Conservation (phyloP, 2,329 filamentous ascomycete species). For the Aureobasidium namibiae region DNA sequence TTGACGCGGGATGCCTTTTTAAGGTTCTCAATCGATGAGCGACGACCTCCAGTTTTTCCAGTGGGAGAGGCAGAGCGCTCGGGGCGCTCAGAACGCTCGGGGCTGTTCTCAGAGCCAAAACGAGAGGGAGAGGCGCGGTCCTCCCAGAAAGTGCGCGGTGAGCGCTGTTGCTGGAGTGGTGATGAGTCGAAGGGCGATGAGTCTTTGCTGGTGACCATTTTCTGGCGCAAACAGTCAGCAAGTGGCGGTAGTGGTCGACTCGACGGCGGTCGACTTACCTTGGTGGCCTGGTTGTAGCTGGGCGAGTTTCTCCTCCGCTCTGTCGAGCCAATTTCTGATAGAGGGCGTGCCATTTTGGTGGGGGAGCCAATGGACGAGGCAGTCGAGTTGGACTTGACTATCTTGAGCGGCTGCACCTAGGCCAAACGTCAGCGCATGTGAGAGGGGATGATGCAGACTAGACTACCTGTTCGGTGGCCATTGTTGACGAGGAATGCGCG, state of each 20-base stretch:
- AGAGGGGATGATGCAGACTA: not conserved
- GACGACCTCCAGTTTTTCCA: constrained; percentile 54
- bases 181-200: constrained; percentile 58
- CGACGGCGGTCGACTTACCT: constrained; percentile 45
- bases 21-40: constrained; percentile 89
- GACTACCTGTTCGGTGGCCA: constrained; percentile 34
- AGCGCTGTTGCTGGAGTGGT: constrained; percentile 48
- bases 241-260: not conserved
- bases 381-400: constrained; percentile 51
- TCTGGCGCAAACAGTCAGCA: constrained; percentile 39
- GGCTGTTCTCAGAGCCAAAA: constrained; percentile 60
- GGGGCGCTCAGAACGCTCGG: constrained; percentile 39
- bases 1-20: constrained; percentile 92
- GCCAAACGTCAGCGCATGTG: constrained; percentile 12
- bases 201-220: constrained; percentile 62
- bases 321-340: constrained; percentile 82
- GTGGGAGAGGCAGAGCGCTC: constrained; percentile 41
- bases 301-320: constrained; percentile 87
- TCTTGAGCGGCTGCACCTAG: constrained; percentile 70
- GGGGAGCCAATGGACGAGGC: constrained; percentile 41
- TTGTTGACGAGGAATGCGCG: constrained; percentile 28
- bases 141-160: constrained; percentile 88
- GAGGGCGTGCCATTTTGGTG: constrained; percentile 63
- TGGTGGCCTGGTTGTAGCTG: constrained; percentile 69
- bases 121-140: constrained; percentile 46